Base-by-base conservation (phyloP, 1,139 yeast genomes). In the Taiozyma sp. region DNA sequence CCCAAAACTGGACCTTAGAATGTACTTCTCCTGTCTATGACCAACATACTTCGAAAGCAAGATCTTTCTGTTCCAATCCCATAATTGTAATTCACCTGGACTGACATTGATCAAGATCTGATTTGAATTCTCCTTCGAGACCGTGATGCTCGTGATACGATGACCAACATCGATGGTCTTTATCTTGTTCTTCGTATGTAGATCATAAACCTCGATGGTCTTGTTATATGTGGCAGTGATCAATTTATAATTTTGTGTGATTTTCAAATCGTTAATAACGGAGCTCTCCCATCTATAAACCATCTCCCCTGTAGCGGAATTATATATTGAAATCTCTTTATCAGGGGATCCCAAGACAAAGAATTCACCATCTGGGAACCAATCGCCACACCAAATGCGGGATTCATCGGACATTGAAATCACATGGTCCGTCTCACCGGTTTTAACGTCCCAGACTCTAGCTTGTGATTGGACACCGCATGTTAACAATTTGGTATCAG, bases 321-420 rank as follows among this genome's bases (percentile, higher is more conserved):
- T 80, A 71, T 79, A 87, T 14, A 87, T 76, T 36, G 80, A 78
- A 52, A 90, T 77, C 47, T 80, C 83, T 57, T 83, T 83, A 65
- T 89, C 97, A 0, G 92, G 90, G 1, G 93, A 83, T 0, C 96
- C 95, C 23, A 87, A 74, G 12, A 89, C 74, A 55, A 88, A 84
- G 52, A 76, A 78, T 24, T 83, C 79, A 8, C 78, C 78, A 50
- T 71, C 67, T 1, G 89, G 90, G 43, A 86, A 69, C 82, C 95
- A 91, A 54, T 83, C 91, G 58, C 91, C 83, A 19, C 93, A 76
- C 79, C 91, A 82, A 2, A 80, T 62, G 48, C 79, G 58, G 48
- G 68, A 63, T 23, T 58, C 59, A n/a, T 55, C 52, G 51, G 52
- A 51, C 44, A 67, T 40, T 2, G 50, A 48, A 8, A 57, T 46